A percentile compares a stretch with the other conserved stretches of the same genome.
phyloP scores from a whole-genome alignment of 179 eudicot species.

The Spergularia azorica region DNA sequence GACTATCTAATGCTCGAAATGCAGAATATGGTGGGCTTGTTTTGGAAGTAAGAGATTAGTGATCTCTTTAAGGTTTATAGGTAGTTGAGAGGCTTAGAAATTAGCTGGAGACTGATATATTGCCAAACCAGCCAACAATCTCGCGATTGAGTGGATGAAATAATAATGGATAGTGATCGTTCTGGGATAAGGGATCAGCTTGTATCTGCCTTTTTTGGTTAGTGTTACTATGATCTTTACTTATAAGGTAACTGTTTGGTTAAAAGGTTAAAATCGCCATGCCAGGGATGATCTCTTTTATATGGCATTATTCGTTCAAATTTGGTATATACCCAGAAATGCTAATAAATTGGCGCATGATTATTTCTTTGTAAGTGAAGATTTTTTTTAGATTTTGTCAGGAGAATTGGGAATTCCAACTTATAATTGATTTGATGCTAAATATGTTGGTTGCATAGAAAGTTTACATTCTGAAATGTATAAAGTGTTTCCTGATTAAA shows the following conservation, averaged over 20 bases:
- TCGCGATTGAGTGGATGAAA: background rate
- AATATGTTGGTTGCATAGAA: slow-evolving; percentile 17
- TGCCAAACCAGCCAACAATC: too few species aligned
- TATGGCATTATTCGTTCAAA: slow-evolving; percentile 6
- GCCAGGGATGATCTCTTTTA: background rate
- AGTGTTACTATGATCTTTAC: background rate
- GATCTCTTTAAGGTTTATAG: slow-evolving; percentile 5
- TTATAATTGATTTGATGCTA: slow-evolving; percentile 18
- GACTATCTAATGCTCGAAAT: background rate
- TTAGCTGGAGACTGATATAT: background rate
- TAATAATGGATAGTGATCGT: slow-evolving; percentile 18
- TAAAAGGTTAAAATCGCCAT: background rate
- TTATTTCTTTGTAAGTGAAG: slow-evolving; percentile 22
- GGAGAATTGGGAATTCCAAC: background rate
- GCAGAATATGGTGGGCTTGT: too few species aligned
- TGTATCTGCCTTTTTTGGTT: slow-evolving; percentile 11
- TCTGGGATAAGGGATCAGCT: slow-evolving; percentile 15
- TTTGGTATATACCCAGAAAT: slow-evolving; percentile 1
- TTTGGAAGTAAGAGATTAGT: background rate
- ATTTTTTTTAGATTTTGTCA: slow-evolving; percentile 3
- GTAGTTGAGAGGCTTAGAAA: background rate
- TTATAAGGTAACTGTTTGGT: slow-evolving; percentile 1
- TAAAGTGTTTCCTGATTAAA: slow-evolving; percentile 7
- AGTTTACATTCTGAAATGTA: background rate
- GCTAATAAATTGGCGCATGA: slow-evolving; percentile 3